Evolutionary conservation across 129 eudicot species (phyloP).

Genomic region (Mikania micrantha): DNA sequence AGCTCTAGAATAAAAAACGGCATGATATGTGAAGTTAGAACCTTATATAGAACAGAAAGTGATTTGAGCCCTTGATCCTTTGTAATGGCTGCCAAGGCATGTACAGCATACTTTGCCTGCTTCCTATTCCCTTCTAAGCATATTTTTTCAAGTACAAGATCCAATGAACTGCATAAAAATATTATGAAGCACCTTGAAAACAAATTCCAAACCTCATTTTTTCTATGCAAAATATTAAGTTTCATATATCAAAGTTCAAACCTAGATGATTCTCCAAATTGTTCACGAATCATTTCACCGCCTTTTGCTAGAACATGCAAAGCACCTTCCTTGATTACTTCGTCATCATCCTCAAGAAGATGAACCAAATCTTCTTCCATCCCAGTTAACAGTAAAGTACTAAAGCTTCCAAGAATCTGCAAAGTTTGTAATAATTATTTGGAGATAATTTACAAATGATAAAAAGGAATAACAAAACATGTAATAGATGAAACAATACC

Average conservation of each 20-base stretch:
- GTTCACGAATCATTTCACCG: slow-evolving; percentile 86
- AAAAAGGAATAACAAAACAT: background rate
- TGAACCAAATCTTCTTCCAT: slow-evolving; percentile 70
- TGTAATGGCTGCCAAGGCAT: slow-evolving; percentile 86
- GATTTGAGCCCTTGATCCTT: slow-evolving; percentile 95
- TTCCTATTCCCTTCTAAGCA: slow-evolving; percentile 89
- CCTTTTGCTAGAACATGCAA: slow-evolving; percentile 85
- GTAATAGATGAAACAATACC: slow-evolving; percentile 36
- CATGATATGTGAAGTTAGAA: slow-evolving; percentile 11
- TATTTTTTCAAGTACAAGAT: slow-evolving; percentile 84
- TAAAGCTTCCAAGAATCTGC: slow-evolving; percentile 80
- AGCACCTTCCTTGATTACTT: slow-evolving; percentile 78
- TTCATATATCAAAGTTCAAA: slow-evolving; percentile 14
- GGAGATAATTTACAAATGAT: background rate
- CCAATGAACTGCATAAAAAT: slow-evolving; percentile 62
- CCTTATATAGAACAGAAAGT: slow-evolving; percentile 95
- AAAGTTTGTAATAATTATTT: background rate
- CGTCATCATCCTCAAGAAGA: slow-evolving; percentile 90
- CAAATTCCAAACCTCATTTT: background rate
- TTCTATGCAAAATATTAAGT: background rate
- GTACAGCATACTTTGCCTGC: slow-evolving; percentile 96
- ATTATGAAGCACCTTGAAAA: background rate
- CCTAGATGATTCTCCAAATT: slow-evolving; percentile 87
- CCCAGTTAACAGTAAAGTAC: slow-evolving; percentile 66
- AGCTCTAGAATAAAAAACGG: background rate